Evolutionary conservation across 306 rosid species (phyloP), one percentile per base, ranked within the genome.

Genomic region (Echinosophora koreensis): DNA sequence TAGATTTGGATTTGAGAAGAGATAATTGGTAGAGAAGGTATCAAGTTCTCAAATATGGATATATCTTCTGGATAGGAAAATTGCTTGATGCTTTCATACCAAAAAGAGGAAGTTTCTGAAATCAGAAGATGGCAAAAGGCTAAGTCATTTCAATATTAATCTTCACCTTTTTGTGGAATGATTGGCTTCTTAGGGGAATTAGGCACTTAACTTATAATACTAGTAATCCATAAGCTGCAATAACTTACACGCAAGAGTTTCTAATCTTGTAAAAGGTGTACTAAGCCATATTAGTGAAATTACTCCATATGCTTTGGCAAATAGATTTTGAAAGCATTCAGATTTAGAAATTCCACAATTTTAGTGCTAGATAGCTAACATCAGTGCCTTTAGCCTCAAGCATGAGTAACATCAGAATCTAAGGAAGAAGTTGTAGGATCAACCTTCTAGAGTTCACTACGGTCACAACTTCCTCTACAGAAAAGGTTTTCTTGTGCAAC

Each of bases 401-500:
- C 4, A 52, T 68, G 51, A 5, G 28, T 61, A 62, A 62, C 60
- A 54, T 44, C 50, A 42, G 71, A 75, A 17, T 52, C 76, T 12
- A 35, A 47, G 51, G 11, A 57, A 80, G 6, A 67, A 8, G 15
- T 51, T 16, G 18, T 28, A 64, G 41, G 28, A 72, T 35, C 13
- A 65, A 81, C 73, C 69, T 68, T 77, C 11, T 22, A 79, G 83
- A 32, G 78, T 72, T 68, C 81, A 8, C 47, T 41, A 49, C 18
- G 28, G 63, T 46, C 57, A 60, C 35, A 28, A 66, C 77, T 80
- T 86, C 82, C 44, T 83, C 79, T 44, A 77, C 79, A n/a, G 71
- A 73, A 80, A 62, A 83, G 76, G 59, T 77, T 80, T 69, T 79
- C 85, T 37, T 54, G 63, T 58, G 78, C 71, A 66, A 75, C 81